phyloP scores from a whole-genome alignment of 1,284 basidiomycete species.

The Sanghuangporus baumii region DNA sequence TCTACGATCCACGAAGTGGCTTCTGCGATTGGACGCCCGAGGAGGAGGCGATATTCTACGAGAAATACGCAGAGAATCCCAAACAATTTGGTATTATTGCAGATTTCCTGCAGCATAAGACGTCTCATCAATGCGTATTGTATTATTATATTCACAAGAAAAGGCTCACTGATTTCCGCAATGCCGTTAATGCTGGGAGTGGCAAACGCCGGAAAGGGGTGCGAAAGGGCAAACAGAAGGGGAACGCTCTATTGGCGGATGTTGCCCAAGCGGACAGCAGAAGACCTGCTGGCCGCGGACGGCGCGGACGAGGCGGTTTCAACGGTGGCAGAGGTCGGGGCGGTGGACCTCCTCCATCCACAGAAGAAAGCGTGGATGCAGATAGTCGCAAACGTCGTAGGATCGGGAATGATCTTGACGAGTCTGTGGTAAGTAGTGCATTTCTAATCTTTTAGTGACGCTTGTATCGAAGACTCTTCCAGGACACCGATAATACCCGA shows the following conservation, averaged over 20 bases:
- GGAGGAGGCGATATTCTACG: constrained; percentile 77
- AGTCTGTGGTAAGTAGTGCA: constrained; percentile 2
- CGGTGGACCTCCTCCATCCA: constrained; percentile 13
- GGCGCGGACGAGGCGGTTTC: constrained; percentile 24
- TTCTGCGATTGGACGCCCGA: constrained; percentile 84
- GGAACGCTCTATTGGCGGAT: constrained; percentile 73
- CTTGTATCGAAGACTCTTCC: neutral
- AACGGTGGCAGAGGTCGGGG: constrained; percentile 28
- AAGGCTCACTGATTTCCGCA: constrained; percentile 77
- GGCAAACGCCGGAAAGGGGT: constrained; percentile 58
- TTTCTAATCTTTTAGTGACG: neutral
- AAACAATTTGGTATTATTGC: constrained; percentile 95
- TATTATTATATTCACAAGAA: constrained; percentile 98
- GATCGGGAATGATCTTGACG: constrained; percentile 3
- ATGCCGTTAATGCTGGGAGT: constrained; percentile 59
- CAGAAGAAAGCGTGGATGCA: constrained; percentile 1
- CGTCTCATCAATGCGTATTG: constrained; percentile 82
- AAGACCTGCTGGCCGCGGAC: constrained; percentile 23
- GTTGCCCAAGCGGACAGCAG: constrained; percentile 74
- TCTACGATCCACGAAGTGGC: constrained; percentile 69
- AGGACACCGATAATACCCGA: constrained; percentile 13
- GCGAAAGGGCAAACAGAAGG: constrained; percentile 63
- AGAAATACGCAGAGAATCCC: constrained; percentile 79
- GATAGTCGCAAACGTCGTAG: constrained; percentile 14
- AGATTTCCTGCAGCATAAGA: constrained; percentile 78